Evolutionary conservation across 129 eudicot genomes (phyloP).

Genomic region (Scalesia atractyloides): DNA sequence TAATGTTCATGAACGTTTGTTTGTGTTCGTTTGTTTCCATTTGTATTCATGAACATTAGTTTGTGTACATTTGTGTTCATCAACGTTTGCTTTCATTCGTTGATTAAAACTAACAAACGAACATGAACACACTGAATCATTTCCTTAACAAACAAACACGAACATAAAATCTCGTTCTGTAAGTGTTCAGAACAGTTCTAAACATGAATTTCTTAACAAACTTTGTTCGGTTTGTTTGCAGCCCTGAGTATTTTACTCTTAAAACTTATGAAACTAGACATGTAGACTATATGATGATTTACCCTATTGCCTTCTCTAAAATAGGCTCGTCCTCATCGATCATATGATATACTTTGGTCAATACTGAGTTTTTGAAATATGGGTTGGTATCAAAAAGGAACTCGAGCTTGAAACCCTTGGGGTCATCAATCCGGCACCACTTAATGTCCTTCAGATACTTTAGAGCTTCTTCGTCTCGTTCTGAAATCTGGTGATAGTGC

Average conservation of each 20-base stretch:
- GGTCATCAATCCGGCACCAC: conserved; percentile 68
- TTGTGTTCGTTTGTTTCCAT: too few relatives aligned
- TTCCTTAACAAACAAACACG: too few relatives aligned
- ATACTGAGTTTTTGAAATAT: conserved; percentile 66
- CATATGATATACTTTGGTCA: conserved; percentile 90
- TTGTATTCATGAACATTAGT: too few relatives aligned
- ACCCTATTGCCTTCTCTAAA: conserved; percentile 94
- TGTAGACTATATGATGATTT: conserved; percentile 6
- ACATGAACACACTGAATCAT: too few relatives aligned
- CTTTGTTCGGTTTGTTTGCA: too few relatives aligned
- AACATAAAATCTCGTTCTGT: too few relatives aligned
- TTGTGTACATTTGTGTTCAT: too few relatives aligned
- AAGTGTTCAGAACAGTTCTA: too few relatives aligned
- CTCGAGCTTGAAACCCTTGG: conserved; percentile 94
- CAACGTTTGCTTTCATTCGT: too few relatives aligned
- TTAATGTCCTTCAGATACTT: conserved; percentile 77
- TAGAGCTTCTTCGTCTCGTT: conserved; percentile 91
- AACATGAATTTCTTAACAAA: too few relatives aligned
- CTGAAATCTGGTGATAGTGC: conserved; percentile 54
- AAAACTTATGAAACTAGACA: neutral
- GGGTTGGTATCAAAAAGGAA: conserved; percentile 81
- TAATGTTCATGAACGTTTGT: too few relatives aligned
- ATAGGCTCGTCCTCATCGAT: conserved; percentile 92
- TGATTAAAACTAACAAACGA: too few relatives aligned
- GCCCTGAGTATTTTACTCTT: neutral